Evolutionary conservation across 441 rosid genomes (phyloP).

Genomic region (Raphanus hybrid): DNA sequence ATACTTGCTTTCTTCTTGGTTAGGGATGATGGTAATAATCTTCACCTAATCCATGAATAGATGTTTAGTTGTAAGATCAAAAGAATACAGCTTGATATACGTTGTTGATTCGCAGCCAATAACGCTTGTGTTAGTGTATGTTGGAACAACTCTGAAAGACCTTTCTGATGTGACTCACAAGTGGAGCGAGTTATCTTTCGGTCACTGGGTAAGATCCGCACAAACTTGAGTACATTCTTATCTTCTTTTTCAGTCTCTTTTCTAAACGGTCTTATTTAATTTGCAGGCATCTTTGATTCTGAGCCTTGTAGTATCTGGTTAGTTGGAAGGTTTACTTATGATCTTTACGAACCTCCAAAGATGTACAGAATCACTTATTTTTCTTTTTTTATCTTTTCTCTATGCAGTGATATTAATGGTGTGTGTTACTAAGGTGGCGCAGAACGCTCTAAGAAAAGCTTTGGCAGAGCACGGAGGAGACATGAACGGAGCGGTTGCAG

Average conservation of each 20-base stretch:
- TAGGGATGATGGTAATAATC: slow-evolving; percentile 85
- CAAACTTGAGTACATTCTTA: neutral
- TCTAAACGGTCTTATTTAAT: slow-evolving; percentile 20
- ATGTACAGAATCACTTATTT: slow-evolving; percentile 11
- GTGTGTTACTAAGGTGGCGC: slow-evolving; percentile 83
- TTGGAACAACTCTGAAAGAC: slow-evolving; percentile 94
- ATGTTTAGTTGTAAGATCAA: neutral
- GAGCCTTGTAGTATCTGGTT: slow-evolving; percentile 83
- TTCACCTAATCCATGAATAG: neutral
- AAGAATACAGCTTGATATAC: slow-evolving; percentile 27
- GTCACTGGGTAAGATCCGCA: slow-evolving; percentile 71
- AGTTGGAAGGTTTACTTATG: neutral
- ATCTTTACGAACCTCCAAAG: slow-evolving; percentile 5
- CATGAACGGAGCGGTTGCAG: slow-evolving; percentile 45
- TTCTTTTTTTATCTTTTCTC: slow-evolving; percentile 1
- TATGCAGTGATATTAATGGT: slow-evolving; percentile 74
- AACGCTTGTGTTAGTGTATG: slow-evolving; percentile 90
- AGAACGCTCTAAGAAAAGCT: slow-evolving; percentile 84
- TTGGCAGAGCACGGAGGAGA: slow-evolving; percentile 78
- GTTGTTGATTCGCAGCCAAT: slow-evolving; percentile 67
- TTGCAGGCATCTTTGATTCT: slow-evolving; percentile 69
- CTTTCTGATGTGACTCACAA: slow-evolving; percentile 93
- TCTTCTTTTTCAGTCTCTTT: neutral
- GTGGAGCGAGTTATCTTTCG: slow-evolving; percentile 81
- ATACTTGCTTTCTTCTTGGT: slow-evolving; percentile 88